Evolutionary conservation across 2,329 filamentous ascomycete genomes (phyloP), one percentile per base, ranked within the genome.

Genomic region (Arthrobotrys musiformis): DNA sequence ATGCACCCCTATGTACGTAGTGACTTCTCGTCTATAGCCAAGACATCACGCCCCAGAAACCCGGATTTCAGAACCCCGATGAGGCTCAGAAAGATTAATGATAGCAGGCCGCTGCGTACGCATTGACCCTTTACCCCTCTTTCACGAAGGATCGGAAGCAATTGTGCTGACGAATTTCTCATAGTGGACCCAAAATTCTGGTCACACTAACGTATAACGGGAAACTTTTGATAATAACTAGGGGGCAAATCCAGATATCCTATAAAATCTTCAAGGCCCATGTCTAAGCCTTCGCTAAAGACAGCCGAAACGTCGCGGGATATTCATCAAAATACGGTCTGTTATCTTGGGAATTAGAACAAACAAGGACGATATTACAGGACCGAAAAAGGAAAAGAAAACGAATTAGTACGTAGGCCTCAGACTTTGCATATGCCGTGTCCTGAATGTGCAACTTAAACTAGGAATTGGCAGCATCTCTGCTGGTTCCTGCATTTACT

Each of bases 401-500:
- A 11, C 19, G 17, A 26, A 62, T 40, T 58, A 58, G 24, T 17
- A 35, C 46, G 26, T 67, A 30, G 15, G 42, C 6, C 50, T 13
- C 11, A 22, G 17, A 5, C 15, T n/a, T n/a, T 60, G 37, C 58
- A 58, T 37, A 40, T 17, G 11, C n/a, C 7, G 33, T 40, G 37
- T n/a, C n/a, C n/a, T n/a, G n/a, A n/a, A n/a, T n/a, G n/a, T n/a
- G n/a, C n/a, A n/a, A n/a, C 9, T 58, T 58, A 46, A 46, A 28
- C 37, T 13, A 15, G 13, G 54, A 62, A 44, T 50, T 33, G 62
- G 22, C 33, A 54, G 26, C 5, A 24, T 35, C 24, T 62, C 7
- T 17, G 9, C 30, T 44, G 3, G 68, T 70, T 70, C 68, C 68
- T 70, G 68, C 68, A 70, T 63, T 26, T 70, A 37, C 24, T 58